Evolutionary conservation across 2,329 filamentous ascomycete genomes (phyloP).

Genomic region (Trichoderma sp.): DNA sequence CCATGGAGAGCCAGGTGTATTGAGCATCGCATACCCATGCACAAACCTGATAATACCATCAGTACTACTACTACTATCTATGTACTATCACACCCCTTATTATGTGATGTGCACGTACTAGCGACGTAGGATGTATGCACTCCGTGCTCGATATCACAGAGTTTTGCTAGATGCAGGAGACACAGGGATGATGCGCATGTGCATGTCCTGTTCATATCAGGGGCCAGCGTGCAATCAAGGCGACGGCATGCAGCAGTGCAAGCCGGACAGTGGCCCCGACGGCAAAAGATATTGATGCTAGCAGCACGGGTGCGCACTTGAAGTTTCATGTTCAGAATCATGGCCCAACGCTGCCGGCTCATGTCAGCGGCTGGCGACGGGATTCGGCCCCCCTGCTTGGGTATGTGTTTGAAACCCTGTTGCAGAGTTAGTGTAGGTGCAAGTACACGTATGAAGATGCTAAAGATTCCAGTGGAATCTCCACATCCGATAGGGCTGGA

Average conservation of each 20-base stretch:
- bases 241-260: not conserved
- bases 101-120: not conserved
- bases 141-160: not conserved
- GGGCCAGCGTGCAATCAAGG: not conserved
- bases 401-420: not conserved
- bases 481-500: not conserved
- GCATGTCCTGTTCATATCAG: not conserved
- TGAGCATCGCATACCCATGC: not conserved
- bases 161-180: not conserved
- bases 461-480: not conserved
- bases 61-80: not conserved
- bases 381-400: not conserved
- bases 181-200: conserved; percentile 6
- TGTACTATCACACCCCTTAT: not conserved
- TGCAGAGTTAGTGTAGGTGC: not conserved
- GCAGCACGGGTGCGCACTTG: not conserved
- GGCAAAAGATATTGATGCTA: not conserved
- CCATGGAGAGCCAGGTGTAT: not conserved
- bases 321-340: not conserved
- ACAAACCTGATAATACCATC: not conserved
- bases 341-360: not conserved
- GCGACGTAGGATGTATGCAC: not conserved
- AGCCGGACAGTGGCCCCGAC: not conserved
- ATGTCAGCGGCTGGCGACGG: not conserved
- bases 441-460: not conserved